Evolutionary conservation across 202 grass and related monocot genomes (phyloP), one percentile per base, ranked within the genome.

Genomic region (Zizania palustris): DNA sequence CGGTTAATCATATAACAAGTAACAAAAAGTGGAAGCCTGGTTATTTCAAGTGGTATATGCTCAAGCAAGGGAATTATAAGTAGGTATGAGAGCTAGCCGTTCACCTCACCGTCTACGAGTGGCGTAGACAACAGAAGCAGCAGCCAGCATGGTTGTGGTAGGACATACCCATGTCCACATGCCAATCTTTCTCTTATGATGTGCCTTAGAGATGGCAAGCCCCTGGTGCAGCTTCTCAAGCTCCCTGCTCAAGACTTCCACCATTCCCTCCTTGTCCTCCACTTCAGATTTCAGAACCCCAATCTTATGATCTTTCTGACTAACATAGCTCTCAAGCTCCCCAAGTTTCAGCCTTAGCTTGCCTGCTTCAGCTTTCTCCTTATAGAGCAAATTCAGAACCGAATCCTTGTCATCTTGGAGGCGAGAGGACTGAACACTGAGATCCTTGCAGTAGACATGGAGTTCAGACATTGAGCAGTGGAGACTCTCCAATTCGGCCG

Each of bases 61-160:
- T 79, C 39, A 4, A 12, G 64, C 16, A 77, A 60, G 65, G 37
- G 48, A 83, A 48, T 55, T 69, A 28, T 64, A 75, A 51, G 19
- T 5, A 4, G 12, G 63, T 10, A 14, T 45, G 45, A 80, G 71
- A 34, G 86, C 37, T 39, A 33, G 48, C 57, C 80, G 64, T 83
- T 90, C 73, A 93, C 67, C 80, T 90, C 73, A 93, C 67, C 80
- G 66, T 14, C 71, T 49, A 45, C 82, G 87, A 22, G 77, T 53
- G 2, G 89, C 96, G 13, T 92, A 99, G 59, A 78, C 83, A 38
- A 99, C 69, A 7, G 96, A 99, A 60, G 79, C 71, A 8, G 87
- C 96, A 20, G 96, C 91, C 1, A 95, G 16, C 65, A 87, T 75
- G 9, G 91, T 89, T 0, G 89, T 72, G 19, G 82, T 87, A 70